Evolutionary conservation across 2,329 filamentous ascomycete genomes (phyloP).

Genomic region (Akanthomyces dipterigenus): DNA sequence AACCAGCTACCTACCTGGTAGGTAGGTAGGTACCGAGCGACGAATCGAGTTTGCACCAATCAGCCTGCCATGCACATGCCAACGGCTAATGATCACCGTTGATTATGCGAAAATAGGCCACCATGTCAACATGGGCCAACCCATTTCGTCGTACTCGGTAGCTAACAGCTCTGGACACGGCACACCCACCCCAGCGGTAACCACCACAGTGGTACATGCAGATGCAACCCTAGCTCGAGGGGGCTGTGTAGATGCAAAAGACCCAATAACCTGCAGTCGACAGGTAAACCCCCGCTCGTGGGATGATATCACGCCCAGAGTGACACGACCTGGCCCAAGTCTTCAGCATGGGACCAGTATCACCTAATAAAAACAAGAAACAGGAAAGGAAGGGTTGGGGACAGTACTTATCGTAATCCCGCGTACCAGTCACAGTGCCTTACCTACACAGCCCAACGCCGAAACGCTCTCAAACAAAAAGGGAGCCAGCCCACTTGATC

Average conservation of each 20-base stretch:
- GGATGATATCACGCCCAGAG: not conserved
- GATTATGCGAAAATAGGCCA: not conserved
- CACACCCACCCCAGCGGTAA: not conserved
- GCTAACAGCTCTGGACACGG: not conserved
- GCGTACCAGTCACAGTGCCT: too few species aligned
- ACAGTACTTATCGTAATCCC: too few species aligned
- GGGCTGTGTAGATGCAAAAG: constrained; percentile 10
- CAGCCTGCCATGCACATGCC: not conserved
- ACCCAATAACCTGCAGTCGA: constrained; percentile 1
- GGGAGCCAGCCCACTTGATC: not conserved
- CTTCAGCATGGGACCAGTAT: not conserved
- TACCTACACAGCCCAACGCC: not conserved
- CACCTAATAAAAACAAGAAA: not conserved
- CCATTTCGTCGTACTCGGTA: too few species aligned
- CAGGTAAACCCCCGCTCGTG: not conserved
- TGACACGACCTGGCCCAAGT: not conserved
- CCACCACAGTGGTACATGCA: not conserved
- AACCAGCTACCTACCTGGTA: too few species aligned
- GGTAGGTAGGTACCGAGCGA: too few species aligned
- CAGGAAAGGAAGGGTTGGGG: not conserved
- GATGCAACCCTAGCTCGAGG: not conserved
- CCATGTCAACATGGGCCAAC: not conserved
- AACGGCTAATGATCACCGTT: not conserved
- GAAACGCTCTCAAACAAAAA: not conserved
- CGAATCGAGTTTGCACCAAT: too few species aligned